Percentiles rank a stretch among this genome's conserved stretches.
Conservation (phyloP, 139 green algal genomes). For the Tetraselmis chui region DNA sequence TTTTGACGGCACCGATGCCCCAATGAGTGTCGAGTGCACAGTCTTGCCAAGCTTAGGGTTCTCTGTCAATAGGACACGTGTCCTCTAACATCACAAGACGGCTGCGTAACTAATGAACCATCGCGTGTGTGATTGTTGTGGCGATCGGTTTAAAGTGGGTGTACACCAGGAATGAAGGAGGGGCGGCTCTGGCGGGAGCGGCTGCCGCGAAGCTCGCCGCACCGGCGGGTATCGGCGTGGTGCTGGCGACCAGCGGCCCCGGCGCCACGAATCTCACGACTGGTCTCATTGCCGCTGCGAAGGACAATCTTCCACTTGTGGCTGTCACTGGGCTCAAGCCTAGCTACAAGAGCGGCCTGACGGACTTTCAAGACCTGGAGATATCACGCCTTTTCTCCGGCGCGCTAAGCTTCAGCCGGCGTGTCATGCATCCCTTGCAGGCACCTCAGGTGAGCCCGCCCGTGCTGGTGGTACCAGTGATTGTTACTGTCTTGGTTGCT, state of each 20-base stretch:
- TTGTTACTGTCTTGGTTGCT: too few relatives aligned
- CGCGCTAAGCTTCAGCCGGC: not conserved
- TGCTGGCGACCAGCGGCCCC: constrained; percentile 1
- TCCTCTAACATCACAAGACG: too few relatives aligned
- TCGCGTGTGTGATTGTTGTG: too few relatives aligned
- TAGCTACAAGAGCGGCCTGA: not conserved
- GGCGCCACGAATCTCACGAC: constrained; percentile 5
- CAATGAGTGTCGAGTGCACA: too few relatives aligned
- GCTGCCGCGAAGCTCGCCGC: not conserved
- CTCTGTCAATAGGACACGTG: too few relatives aligned
- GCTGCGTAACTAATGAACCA: too few relatives aligned
- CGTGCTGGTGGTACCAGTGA: too few relatives aligned
- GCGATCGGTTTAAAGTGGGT: too few relatives aligned
- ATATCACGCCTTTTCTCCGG: not conserved
- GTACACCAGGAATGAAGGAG: not conserved
- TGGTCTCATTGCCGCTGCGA: constrained; percentile 1
- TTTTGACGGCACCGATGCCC: too few relatives aligned
- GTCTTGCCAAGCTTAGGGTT: too few relatives aligned
- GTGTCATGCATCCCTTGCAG: not conserved
- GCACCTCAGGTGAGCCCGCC: not conserved
- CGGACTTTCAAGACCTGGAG: constrained; percentile 5
- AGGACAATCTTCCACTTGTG: not conserved
- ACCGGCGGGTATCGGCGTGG: not conserved
- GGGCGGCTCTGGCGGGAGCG: not conserved
- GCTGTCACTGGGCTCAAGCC: not conserved